Evolutionary conservation across 2,329 filamentous ascomycete genomes (phyloP).

Genomic region (Fonsecaea erecta): DNA sequence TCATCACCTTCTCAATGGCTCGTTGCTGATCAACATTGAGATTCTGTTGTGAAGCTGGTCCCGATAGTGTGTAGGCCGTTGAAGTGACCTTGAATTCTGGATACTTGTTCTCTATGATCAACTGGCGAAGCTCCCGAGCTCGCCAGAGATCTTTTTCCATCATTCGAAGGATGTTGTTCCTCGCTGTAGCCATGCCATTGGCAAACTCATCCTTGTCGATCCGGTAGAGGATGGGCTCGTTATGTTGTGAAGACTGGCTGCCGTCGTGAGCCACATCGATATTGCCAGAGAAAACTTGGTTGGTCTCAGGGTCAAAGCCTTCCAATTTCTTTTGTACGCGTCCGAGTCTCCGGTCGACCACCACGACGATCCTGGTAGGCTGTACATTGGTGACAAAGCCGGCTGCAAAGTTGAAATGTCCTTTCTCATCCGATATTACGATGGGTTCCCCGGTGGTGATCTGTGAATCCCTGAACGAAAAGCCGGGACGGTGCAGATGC

Average conservation of each 20-base stretch:
- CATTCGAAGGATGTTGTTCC: slow-evolving; percentile 90
- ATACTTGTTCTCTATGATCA: slow-evolving; percentile 76
- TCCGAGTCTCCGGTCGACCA: slow-evolving; percentile 87
- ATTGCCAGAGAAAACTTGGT: slow-evolving; percentile 87
- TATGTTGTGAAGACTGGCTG: slow-evolving; percentile 10
- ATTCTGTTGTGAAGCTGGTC: slow-evolving; percentile 58
- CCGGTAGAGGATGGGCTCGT: slow-evolving; percentile 67
- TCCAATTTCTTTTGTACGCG: slow-evolving; percentile 76
- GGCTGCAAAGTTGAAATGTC: slow-evolving; percentile 92
- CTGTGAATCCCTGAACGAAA: slow-evolving; percentile 91
- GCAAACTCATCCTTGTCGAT: slow-evolving; percentile 98
- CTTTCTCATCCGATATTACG: slow-evolving; percentile 93
- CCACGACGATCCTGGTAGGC: slow-evolving; percentile 78
- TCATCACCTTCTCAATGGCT: slow-evolving; percentile 94
- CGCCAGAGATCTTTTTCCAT: slow-evolving; percentile 80
- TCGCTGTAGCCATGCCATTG: slow-evolving; percentile 92
- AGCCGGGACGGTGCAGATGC: slow-evolving; percentile 61
- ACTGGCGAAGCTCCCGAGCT: slow-evolving; percentile 71
- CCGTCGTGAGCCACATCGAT: slow-evolving; percentile 75
- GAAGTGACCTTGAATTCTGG: slow-evolving; percentile 73
- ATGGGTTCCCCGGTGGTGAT: slow-evolving; percentile 85
- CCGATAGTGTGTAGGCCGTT: slow-evolving; percentile 67
- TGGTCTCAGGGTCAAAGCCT: slow-evolving; percentile 74
- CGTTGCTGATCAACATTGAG: slow-evolving; percentile 86
- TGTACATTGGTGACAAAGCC: slow-evolving; percentile 83